Evolutionary conservation across 2,329 filamentous ascomycete genomes (phyloP).

Genomic region (Fusarium nurragi): DNA sequence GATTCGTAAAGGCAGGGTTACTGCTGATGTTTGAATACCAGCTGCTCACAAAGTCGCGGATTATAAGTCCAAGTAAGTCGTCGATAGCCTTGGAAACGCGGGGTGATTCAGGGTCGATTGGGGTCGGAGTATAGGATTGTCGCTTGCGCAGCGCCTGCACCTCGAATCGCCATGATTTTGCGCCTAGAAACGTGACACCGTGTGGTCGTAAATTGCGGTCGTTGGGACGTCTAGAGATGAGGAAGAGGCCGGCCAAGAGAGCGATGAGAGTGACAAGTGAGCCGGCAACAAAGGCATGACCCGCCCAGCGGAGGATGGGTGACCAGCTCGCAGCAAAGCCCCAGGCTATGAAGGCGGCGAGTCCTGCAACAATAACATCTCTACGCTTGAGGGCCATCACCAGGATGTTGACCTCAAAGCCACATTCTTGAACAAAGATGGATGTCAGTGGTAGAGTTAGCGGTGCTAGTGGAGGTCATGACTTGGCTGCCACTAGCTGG

Average conservation of each 20-base stretch:
- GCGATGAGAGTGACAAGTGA: slow-evolving; percentile 64
- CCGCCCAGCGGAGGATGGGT: slow-evolving; percentile 82
- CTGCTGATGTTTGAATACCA: slow-evolving; percentile 92
- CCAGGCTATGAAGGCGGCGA: slow-evolving; percentile 85
- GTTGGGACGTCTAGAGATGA: slow-evolving; percentile 60
- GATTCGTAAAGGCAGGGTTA: slow-evolving; percentile 81
- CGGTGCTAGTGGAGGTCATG: slow-evolving; percentile 27
- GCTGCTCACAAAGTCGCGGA: slow-evolving; percentile 84
- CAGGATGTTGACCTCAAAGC: slow-evolving; percentile 44
- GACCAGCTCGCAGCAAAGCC: slow-evolving; percentile 84
- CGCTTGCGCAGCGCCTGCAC: slow-evolving; percentile 71
- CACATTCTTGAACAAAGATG: slow-evolving; percentile 46
- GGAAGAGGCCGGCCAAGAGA: slow-evolving; percentile 66
- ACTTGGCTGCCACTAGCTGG: neutral
- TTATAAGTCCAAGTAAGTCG: slow-evolving; percentile 76
- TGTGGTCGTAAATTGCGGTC: slow-evolving; percentile 54
- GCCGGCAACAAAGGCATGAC: slow-evolving; percentile 83
- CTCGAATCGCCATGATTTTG: slow-evolving; percentile 75
- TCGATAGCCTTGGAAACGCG: slow-evolving; percentile 84
- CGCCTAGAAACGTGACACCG: slow-evolving; percentile 67
- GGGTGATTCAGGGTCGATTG: slow-evolving; percentile 79
- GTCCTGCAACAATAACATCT: slow-evolving; percentile 74
- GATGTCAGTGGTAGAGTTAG: slow-evolving; percentile 34
- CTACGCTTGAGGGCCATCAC: slow-evolving; percentile 77
- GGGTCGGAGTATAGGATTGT: slow-evolving; percentile 72